Base-by-base conservation (phyloP, 73 alveolate species). In the Halteria grandinella region DNA sequence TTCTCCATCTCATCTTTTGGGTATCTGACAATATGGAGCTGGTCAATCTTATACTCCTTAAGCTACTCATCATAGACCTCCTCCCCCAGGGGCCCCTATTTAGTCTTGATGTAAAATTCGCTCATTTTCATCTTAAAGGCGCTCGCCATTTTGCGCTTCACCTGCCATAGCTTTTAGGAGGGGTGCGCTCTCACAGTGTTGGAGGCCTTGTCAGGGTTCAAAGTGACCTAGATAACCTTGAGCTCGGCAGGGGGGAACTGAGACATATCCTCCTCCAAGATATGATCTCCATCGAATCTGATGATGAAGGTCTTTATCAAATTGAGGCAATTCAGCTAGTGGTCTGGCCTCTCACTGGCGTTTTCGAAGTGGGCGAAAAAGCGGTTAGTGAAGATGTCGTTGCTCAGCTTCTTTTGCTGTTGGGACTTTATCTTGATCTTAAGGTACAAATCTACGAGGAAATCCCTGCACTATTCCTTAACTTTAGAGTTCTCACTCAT, bases 201-300 rank as follows among this genome's bases (percentile, higher is more conserved):
- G 1, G 50, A 20, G 8, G 39, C n/a, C 29, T 66, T 66, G 41
- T 66, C 80, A 23, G 80, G 80, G 10, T 43, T 41, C 8, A 66
- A 43, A 4, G 63, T 66, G 14, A 66, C 80, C 15, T 15, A 2
- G 2, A 66, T 66, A 18, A n/a, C 27, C 43, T 66, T 66, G 7
- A 44, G 1, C 20, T 66, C 80, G 18, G 43, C 47, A 12, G 50
- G n/a, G 29, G 43, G 55, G 47, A 44, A 66, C 32, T 66, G 18
- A 7, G 47, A 1, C 17, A 34, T 21, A 27, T 66, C 80, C 17
- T 79, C 84, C 24, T 75, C 78, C 24, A 32, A n/a, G 25, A 73
- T 73, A 45, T 82, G 91, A 6, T 71, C 64, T 1, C 91, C 91
- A 57, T 82, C 91, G 40, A 70, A 82, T 20, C 91, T 55, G 25